Evolutionary conservation across 1,139 yeast species (phyloP).

Genomic region (Scheffersomyces quercinus): DNA sequence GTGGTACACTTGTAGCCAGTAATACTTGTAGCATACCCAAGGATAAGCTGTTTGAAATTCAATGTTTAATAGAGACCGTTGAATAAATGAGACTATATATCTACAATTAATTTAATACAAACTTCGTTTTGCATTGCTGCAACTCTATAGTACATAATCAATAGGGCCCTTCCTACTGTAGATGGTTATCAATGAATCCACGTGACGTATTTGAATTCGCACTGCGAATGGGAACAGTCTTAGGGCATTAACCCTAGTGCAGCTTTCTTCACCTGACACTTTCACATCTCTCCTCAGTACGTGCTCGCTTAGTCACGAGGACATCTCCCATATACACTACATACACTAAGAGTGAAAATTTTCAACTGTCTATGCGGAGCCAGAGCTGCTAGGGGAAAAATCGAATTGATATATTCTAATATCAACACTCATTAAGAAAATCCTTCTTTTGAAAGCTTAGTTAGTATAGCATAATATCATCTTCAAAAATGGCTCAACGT

Average conservation of each 20-base stretch:
- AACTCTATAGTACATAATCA: too few species aligned
- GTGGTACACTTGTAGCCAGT: neutral
- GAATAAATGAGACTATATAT: too few species aligned
- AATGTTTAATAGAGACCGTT: neutral
- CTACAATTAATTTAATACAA: too few species aligned
- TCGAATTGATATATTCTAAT: slow-evolving; percentile 2
- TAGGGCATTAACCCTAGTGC: slow-evolving; percentile 13
- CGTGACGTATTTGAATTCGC: neutral
- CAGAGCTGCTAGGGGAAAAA: neutral
- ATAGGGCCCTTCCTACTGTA: neutral
- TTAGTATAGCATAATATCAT: slow-evolving; percentile 14
- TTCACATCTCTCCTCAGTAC: slow-evolving; percentile 1
- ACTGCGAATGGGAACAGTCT: neutral
- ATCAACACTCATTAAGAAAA: slow-evolving; percentile 3
- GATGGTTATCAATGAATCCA: neutral
- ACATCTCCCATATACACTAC: too few species aligned
- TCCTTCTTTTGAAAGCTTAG: slow-evolving; percentile 15
- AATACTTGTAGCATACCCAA: neutral
- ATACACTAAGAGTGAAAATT: slow-evolving; percentile 1
- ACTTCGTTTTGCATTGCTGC: too few species aligned
- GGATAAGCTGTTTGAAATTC: neutral
- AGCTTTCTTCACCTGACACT: too few species aligned
- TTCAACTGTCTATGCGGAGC: neutral
- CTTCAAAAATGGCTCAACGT: slow-evolving; percentile 49
- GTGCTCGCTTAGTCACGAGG: neutral